Evolutionary conservation across 192 early-diverging fungal genomes (phyloP).

Genomic region (Coemansia sp.): DNA sequence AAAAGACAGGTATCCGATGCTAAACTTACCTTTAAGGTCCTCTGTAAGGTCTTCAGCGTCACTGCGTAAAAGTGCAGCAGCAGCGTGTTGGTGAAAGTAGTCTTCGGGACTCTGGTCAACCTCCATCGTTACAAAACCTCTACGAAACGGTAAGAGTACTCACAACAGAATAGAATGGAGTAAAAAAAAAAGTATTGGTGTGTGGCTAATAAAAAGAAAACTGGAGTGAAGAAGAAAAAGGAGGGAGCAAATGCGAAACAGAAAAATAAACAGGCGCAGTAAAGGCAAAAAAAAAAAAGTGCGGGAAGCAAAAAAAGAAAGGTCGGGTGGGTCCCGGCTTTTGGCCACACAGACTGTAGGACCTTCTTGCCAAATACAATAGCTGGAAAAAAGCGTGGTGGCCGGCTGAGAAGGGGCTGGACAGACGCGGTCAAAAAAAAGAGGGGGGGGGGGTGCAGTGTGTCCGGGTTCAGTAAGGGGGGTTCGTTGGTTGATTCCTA

Average conservation of each 20-base stretch:
- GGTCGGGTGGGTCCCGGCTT: slow-evolving; percentile 4
- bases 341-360: slow-evolving; percentile 1
- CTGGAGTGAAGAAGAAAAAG: background rate
- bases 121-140: slow-evolving; percentile 14
- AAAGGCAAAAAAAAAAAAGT: slow-evolving; percentile 17
- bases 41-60: slow-evolving; percentile 32
- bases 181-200: too few relatives aligned
- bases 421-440: background rate
- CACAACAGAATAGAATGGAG: too few relatives aligned
- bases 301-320: slow-evolving; percentile 22
- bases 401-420: background rate
- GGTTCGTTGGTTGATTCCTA: background rate
- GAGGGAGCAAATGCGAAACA: slow-evolving; percentile 17
- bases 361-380: slow-evolving; percentile 6
- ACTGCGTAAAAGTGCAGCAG: slow-evolving; percentile 33
- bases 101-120: slow-evolving; percentile 50
- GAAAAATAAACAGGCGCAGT: slow-evolving; percentile 15
- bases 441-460: background rate
- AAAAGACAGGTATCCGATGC: background rate
- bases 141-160: too few relatives aligned
- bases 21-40: slow-evolving; percentile 25
- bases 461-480: background rate
- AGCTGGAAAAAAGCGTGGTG: too few relatives aligned
- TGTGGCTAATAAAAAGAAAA: background rate
- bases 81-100: slow-evolving; percentile 50